Conservation (phyloP, 768 basidiomycete genomes). For the Hirschioporus abietinus region DNA sequence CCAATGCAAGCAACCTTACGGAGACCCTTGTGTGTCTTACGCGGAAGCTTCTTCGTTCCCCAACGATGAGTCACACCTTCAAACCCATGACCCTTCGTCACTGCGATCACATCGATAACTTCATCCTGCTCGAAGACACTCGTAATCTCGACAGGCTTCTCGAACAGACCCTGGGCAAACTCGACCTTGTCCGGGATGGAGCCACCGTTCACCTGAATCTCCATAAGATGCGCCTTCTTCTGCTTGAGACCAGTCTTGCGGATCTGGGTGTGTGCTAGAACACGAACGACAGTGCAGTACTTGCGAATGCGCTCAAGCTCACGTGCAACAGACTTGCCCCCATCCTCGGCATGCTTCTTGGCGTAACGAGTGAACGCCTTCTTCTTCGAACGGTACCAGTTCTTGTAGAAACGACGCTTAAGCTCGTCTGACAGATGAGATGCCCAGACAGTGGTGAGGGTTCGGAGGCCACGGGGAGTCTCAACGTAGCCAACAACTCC, state of each 20-base stretch:
- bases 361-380: constrained; percentile 99
- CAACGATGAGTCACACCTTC: constrained; percentile 99
- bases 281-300: constrained; percentile 99
- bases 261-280: constrained; percentile 98
- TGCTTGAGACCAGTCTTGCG: constrained; percentile 95
- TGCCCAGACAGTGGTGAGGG: constrained; percentile 98
- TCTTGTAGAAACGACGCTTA: constrained; percentile 99
- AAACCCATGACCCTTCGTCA: constrained; percentile 99
- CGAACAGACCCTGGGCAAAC: constrained; percentile 89
- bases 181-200: constrained; percentile 95
- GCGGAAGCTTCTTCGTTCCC: constrained; percentile 98
- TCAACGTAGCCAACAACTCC: constrained; percentile 99
- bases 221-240: constrained; percentile 99
- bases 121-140: constrained; percentile 95
- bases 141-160: constrained; percentile 87
- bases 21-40: constrained; percentile 99
- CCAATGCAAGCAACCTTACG: constrained; percentile 99
- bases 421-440: constrained; percentile 96
- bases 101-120: constrained; percentile 93
- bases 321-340: constrained; percentile 85
- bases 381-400: constrained; percentile 99
- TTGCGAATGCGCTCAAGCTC: constrained; percentile 99
- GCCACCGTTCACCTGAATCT: constrained; percentile 99
- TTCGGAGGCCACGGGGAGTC: constrained; percentile 97
- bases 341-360: constrained; percentile 96